Evolutionary conservation across 2,329 filamentous ascomycete species (phyloP).

Genomic region (Pseudocercospora cruenta): DNA sequence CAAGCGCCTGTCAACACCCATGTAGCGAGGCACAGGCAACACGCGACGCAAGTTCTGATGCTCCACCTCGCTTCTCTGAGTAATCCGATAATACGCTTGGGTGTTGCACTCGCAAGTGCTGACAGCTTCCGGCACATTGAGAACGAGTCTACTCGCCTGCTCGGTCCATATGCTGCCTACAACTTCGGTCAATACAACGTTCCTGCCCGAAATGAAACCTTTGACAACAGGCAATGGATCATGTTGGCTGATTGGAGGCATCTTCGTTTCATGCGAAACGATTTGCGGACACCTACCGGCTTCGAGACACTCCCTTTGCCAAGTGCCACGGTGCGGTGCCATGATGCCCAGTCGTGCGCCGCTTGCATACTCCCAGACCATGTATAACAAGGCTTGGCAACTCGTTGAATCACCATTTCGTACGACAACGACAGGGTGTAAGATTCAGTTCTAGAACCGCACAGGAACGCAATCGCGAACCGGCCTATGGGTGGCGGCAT

Average conservation of each 20-base stretch:
- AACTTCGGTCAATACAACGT: constrained; percentile 87
- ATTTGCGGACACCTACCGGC: constrained; percentile 61
- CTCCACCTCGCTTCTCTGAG: constrained; percentile 57
- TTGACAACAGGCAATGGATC: constrained; percentile 95
- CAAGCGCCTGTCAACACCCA: not conserved
- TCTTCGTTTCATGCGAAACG: constrained; percentile 73
- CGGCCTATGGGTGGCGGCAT: constrained; percentile 82
- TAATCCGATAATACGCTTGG: constrained; percentile 49
- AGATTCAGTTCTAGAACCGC: constrained; percentile 78
- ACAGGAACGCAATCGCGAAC: constrained; percentile 97
- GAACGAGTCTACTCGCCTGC: constrained; percentile 82
- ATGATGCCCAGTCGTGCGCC: constrained; percentile 75
- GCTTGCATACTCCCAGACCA: constrained; percentile 81
- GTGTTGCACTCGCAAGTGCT: constrained; percentile 38
- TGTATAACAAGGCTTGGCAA: constrained; percentile 80
- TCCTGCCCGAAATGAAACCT: constrained; percentile 75
- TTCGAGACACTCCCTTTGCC: not conserved
- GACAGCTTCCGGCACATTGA: constrained; percentile 57
- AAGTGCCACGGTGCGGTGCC: constrained; percentile 70
- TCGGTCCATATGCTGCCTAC: constrained; percentile 73
- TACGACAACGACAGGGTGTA: constrained; percentile 90
- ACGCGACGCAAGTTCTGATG: not conserved
- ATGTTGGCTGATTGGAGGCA: constrained; percentile 88
- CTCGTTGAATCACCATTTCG: not conserved
- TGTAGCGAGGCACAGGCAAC: not conserved